These are phyloP conservation scores for Coemansia sp. DNA, from an alignment of 192 early-diverging fungal genomes.

Conservation along the genomic window DNA sequence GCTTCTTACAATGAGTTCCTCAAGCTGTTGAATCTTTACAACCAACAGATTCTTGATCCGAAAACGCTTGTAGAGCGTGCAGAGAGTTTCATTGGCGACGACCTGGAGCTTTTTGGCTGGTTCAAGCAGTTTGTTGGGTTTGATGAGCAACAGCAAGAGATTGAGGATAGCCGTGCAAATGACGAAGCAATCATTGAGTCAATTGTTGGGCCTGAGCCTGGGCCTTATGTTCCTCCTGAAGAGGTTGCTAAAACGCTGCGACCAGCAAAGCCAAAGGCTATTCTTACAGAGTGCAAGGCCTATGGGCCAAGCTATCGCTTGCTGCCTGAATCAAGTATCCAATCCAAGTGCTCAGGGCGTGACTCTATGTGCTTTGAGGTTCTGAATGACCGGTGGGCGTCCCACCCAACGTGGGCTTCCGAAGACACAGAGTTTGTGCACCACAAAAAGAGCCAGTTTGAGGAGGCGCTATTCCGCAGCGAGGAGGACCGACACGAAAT, in stretches of 20 bases:
- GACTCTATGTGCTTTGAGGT: conserved; percentile 91
- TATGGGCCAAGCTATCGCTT: conserved; percentile 57
- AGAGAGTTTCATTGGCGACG: conserved; percentile 77
- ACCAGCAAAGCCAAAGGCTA: conserved; percentile 35
- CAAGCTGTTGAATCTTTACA: conserved; percentile 92
- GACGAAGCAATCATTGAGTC: conserved; percentile 49
- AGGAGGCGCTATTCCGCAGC: conserved; percentile 92
- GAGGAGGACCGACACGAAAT: conserved; percentile 99
- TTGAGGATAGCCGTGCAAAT: conserved; percentile 46
- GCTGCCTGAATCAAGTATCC: conserved; percentile 45
- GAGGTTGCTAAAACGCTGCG: conserved; percentile 50
- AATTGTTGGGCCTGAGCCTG: conserved; percentile 39
- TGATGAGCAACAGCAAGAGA: conserved; percentile 44
- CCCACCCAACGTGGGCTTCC: conserved; percentile 87
- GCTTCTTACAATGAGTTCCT: conserved; percentile 93
- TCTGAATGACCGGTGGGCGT: conserved; percentile 94
- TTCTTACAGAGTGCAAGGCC: conserved; percentile 33
- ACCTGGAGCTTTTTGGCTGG: conserved; percentile 89
- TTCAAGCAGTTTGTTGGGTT: conserved; percentile 76
- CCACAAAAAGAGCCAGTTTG: conserved; percentile 88
- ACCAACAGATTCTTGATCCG: conserved; percentile 87
- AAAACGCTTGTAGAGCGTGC: conserved; percentile 82
- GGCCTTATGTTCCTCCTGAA: conserved; percentile 41
- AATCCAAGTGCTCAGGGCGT: conserved; percentile 81
- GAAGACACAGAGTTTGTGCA: conserved; percentile 89